Conservation (phyloP, 352 stramenopile species). For the Pythium rhizo-oryzae region DNA sequence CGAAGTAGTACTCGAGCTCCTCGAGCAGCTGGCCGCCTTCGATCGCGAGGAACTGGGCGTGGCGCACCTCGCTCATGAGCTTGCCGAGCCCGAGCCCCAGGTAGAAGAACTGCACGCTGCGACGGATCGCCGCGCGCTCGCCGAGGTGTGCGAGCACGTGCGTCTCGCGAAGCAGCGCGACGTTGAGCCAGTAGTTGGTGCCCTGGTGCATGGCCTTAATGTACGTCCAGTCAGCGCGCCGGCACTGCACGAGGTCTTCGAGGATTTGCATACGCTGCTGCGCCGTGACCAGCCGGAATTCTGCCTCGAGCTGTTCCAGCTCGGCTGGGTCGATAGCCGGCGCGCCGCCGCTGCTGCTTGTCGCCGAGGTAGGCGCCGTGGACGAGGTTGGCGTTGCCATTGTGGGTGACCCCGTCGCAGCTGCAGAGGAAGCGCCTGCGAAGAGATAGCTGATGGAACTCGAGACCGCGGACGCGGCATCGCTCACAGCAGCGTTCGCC, state of each 20-base stretch:
- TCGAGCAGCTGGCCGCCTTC: conserved; percentile 84
- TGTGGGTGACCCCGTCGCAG: conserved; percentile 3
- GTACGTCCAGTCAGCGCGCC: conserved; percentile 80
- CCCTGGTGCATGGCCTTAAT: conserved; percentile 81
- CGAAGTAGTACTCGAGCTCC: conserved; percentile 86
- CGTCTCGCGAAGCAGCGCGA: conserved; percentile 68
- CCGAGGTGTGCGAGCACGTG: conserved; percentile 64
- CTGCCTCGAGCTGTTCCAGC: conserved; percentile 34
- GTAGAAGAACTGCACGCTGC: conserved; percentile 82
- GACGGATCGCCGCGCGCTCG: conserved; percentile 59
- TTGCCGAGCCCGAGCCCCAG: conserved; percentile 68
- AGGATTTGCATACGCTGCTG: conserved; percentile 77
- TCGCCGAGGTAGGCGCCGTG: neutral
- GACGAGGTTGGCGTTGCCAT: neutral
- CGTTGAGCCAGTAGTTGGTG: conserved; percentile 83
- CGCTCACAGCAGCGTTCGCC: conserved; percentile 20
- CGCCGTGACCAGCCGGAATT: conserved; percentile 51
- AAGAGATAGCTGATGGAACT: conserved; percentile 28
- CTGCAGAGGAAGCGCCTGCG: neutral
- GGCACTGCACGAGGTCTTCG: conserved; percentile 72
- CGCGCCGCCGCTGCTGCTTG: neutral
- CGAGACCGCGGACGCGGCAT: conserved; percentile 25
- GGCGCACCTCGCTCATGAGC: conserved; percentile 55
- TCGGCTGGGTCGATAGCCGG: conserved; percentile 14
- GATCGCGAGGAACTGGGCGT: conserved; percentile 63